Base-by-base conservation (phyloP, 805 yeast genomes). In the Spencermartinsiella europaea region DNA sequence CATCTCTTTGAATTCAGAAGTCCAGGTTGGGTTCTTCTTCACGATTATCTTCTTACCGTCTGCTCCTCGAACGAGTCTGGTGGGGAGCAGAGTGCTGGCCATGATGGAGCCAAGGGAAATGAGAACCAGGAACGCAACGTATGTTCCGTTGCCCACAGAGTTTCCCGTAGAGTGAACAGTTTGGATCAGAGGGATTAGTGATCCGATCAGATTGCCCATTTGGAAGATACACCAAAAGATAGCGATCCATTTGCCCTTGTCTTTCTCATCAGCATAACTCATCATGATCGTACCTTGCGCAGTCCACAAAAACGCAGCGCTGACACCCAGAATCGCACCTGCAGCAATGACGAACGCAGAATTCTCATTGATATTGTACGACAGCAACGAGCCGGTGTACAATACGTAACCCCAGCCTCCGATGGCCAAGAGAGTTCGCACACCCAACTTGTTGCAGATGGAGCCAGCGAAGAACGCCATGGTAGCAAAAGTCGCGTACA, bases 221-320 rank as follows among this genome's bases (percentile, higher is more conserved):
- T 78, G 76, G 68, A 79, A 79, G 45, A 79, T 77, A 51, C 75
- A 68, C 83, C 83, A 79, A 60, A 78, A 79, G 15, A 72, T 63
- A 69, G 75, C 74, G 42, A 79, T 70, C 42, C 74, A 78, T 28
- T 63, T 63, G 39, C 80, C 83, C 64, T 79, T 79, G n/a, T 51
- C 64, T 31, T 63, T 56, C 62, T 79, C 83, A 17, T 75, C 60
- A 1, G 83, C 77, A 52, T 79, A 79, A n/a, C 79, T 66, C 74
- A 79, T 72, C 51, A 77, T 72, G 40, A 79, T 72, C 21, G 76
- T 64, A 42, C 80, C 79, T 58, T 77, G 81, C 28, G 81, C 80
- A 22, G 80, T 74, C 83, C 83, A 79, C 42, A 77, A 66, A 39
- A 69, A 60, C 34, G 76, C 68, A 8, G 83, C 83, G 62, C 79